Conservation (phyloP, 257 asterid species). For the Primulina tabacum region DNA sequence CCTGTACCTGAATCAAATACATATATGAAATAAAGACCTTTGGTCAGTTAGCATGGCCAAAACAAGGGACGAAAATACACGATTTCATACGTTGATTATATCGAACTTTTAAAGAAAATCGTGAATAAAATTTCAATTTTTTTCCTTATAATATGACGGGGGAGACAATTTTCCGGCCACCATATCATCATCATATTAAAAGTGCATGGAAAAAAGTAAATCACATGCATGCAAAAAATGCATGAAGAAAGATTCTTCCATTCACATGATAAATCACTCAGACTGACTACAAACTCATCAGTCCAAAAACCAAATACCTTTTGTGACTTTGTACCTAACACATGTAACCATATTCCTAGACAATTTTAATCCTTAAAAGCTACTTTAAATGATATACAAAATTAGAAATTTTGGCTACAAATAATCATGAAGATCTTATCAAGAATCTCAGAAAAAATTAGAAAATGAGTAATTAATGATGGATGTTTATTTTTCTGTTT, state of each 20-base stretch:
- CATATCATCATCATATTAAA: too few species aligned
- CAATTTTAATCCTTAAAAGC: neutral
- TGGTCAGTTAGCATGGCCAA: neutral
- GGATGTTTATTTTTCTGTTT: too few species aligned
- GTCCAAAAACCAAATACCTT: neutral
- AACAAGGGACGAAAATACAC: neutral
- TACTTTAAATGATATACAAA: neutral
- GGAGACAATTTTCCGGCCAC: neutral
- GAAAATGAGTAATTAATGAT: too few species aligned
- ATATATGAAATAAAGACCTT: too few species aligned
- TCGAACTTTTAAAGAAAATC: too few species aligned
- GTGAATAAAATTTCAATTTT: too few species aligned
- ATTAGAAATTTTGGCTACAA: neutral
- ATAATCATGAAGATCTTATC: neutral
- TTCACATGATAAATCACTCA: neutral
- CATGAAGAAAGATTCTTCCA: neutral
- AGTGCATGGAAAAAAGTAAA: neutral
- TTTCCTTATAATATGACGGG: too few species aligned
- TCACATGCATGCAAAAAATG: neutral
- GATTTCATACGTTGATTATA: too few species aligned
- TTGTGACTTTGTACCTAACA: conserved; percentile 1
- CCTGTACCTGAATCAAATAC: conserved; percentile 21
- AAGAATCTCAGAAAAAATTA: too few species aligned
- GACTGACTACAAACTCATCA: neutral
- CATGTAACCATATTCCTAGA: neutral